Evolutionary conservation across 768 basidiomycete species (phyloP).

Genomic region (Suillus occidentalis): DNA sequence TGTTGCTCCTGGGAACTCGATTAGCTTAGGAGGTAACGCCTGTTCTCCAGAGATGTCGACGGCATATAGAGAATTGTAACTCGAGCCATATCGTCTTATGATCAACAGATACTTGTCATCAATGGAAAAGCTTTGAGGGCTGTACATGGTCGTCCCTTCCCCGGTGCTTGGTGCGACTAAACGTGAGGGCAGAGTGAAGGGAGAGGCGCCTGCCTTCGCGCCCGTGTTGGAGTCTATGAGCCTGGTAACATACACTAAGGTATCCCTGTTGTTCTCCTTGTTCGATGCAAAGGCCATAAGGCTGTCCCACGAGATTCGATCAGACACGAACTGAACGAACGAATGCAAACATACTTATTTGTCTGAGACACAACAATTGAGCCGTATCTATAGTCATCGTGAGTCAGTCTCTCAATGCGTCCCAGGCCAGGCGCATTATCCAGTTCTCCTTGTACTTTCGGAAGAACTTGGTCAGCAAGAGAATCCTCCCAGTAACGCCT

Average conservation of each 20-base stretch:
- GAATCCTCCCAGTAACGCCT: conserved; percentile 47
- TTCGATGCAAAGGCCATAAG: conserved; percentile 42
- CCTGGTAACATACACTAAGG: conserved; percentile 36
- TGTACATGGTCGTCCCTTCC: conserved; percentile 33
- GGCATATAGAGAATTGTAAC: conserved; percentile 31
- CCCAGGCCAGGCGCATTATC: conserved; percentile 40
- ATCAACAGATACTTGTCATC: conserved; percentile 40
- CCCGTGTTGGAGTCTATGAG: conserved; percentile 33
- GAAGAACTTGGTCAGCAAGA: conserved; percentile 25
- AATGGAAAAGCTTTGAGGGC: conserved; percentile 35
- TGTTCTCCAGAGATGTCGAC: conserved; percentile 34
- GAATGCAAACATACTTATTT: conserved; percentile 30
- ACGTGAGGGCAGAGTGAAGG: conserved; percentile 34
- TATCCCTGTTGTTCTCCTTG: conserved; percentile 41
- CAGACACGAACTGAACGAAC: background rate
- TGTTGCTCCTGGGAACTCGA: conserved; percentile 36
- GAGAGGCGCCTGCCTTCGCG: conserved; percentile 25
- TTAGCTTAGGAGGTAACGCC: conserved; percentile 24
- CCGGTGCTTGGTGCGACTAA: conserved; percentile 34
- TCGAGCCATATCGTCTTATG: conserved; percentile 27
- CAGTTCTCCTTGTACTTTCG: conserved; percentile 37
- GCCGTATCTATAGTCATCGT: conserved; percentile 36
- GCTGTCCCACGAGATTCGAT: conserved; percentile 20
- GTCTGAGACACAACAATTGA: conserved; percentile 33
- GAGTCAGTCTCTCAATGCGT: conserved; percentile 43